Percentiles rank a stretch among this genome's conserved stretches.
These are phyloP conservation scores for Lichtheimia ramosa DNA, from an alignment of 371 early-diverging fungal genomes.

Conservation along the genomic window DNA sequence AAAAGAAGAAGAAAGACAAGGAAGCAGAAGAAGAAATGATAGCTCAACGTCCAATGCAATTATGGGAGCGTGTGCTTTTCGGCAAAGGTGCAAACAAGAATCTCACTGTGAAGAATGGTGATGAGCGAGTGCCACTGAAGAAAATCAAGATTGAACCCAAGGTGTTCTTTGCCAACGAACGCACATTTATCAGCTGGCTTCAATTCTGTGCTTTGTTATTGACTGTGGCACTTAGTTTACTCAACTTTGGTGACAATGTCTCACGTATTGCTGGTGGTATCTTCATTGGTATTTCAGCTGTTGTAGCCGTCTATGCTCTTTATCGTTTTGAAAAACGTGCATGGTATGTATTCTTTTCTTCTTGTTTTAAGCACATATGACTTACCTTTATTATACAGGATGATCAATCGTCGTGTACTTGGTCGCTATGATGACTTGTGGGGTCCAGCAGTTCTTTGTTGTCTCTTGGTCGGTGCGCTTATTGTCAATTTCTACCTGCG, in stretches of 20 bases:
- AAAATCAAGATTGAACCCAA: constrained; percentile 84
- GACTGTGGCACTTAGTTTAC: constrained; percentile 70
- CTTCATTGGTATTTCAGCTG: constrained; percentile 73
- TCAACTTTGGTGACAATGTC: constrained; percentile 78
- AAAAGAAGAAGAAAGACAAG: neutral
- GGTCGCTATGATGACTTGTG: constrained; percentile 65
- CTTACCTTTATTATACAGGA: constrained; percentile 23
- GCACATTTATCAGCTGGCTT: constrained; percentile 93
- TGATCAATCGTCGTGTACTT: constrained; percentile 61
- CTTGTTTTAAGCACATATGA: too few species aligned
- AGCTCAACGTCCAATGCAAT: neutral
- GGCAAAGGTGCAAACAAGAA: neutral
- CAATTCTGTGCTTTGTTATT: constrained; percentile 72
- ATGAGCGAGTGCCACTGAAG: neutral
- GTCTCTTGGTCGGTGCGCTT: constrained; percentile 72
- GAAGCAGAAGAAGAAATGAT: neutral
- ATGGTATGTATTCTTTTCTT: constrained; percentile 27
- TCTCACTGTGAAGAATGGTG: constrained; percentile 14
- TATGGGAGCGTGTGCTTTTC: constrained; percentile 12
- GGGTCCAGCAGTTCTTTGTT: constrained; percentile 87
- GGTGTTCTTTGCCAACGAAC: constrained; percentile 98
- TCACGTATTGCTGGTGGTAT: constrained; percentile 70
- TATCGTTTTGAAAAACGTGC: constrained; percentile 91
- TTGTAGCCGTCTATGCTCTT: constrained; percentile 60
- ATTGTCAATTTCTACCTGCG: constrained; percentile 32